Evolutionary conservation across 345 rosid species (phyloP), one percentile per base, ranked within the genome.

Genomic region (Limnanthes douglasii): DNA sequence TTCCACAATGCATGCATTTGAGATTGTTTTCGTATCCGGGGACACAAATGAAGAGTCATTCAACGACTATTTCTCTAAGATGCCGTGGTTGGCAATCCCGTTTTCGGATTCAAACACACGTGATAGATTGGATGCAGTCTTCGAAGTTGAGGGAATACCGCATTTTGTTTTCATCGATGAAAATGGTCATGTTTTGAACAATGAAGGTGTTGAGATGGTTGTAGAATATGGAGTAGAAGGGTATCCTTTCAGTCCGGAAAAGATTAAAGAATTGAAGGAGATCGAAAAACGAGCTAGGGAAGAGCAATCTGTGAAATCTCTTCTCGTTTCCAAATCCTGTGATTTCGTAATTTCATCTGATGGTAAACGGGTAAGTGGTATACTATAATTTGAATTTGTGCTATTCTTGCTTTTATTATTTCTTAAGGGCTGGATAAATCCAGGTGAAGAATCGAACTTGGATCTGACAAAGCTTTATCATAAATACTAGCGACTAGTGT

Each of bases 31-130:
- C 56, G 57, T 73, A 28, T 65, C 93, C 0, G 69, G 68, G 0
- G 86, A 84, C 39, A 35, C 50, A 36, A 76, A 75, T 38, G 78
- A 68, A 21, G 66, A 61, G 38, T 56, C 86, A 0, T 81, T 80
- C 43, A 36, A 21, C 0, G 44, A 21, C n/a, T 85, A 85, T 46
- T 72, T 85, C 57, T 52, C 72, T 6, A 67, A 67, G 57, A 80
- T 85, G 96, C 83, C 93, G 0, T 85, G 96, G 93, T 86, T 80
- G 13, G 83, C 93, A 3, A 60, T 85, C 17, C 96, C 83, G 0
- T 85, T 71, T 34, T 58, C 77, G 15, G 80, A 85, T 40, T 65
- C 72, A 0, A 75, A 57, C 13, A 68, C 62, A 0, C 73, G 86
- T 12, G 58, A 53, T 9, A 45, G 41, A 46, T 53, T 85, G 53